Evolutionary conservation across 768 basidiomycete genomes (phyloP).

Genomic region (Boletus huronensis): DNA sequence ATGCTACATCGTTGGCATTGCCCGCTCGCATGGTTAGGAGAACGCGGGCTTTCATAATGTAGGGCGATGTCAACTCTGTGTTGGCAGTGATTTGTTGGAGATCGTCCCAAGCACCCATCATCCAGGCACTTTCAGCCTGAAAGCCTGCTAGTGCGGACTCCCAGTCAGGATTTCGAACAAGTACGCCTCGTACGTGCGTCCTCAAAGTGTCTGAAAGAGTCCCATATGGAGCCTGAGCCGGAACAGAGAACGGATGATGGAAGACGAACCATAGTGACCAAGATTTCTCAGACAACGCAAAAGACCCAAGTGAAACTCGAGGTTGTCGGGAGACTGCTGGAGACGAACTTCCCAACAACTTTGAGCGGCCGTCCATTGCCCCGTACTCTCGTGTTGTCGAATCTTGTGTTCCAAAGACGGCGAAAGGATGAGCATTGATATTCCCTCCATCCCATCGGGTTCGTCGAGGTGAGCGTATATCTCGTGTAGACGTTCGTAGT

Average conservation of each 20-base stretch:
- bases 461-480: conserved; percentile 96
- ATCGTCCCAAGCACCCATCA: conserved; percentile 90
- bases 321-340: conserved; percentile 85
- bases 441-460: conserved; percentile 98
- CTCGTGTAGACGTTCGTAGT: conserved; percentile 91
- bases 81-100: conserved; percentile 59
- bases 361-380: conserved; percentile 96
- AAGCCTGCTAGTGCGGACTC: conserved; percentile 70
- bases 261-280: conserved; percentile 88
- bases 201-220: conserved; percentile 73
- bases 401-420: conserved; percentile 96
- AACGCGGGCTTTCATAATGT: conserved; percentile 72
- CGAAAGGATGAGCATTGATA: conserved; percentile 82
- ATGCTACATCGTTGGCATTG: conserved; percentile 41
- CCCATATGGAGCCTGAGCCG: background rate
- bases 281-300: conserved; percentile 89
- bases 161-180: conserved; percentile 86
- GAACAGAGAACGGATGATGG: background rate
- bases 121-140: conserved; percentile 93
- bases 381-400: conserved; percentile 94
- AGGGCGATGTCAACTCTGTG: conserved; percentile 49
- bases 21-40: conserved; percentile 73
- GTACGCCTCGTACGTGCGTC: conserved; percentile 90
- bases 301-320: conserved; percentile 85
- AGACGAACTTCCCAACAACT: conserved; percentile 98